These are phyloP conservation scores for Rubia tinctorum DNA, from an alignment of 305 asterid genomes.

Conservation along the genomic window DNA sequence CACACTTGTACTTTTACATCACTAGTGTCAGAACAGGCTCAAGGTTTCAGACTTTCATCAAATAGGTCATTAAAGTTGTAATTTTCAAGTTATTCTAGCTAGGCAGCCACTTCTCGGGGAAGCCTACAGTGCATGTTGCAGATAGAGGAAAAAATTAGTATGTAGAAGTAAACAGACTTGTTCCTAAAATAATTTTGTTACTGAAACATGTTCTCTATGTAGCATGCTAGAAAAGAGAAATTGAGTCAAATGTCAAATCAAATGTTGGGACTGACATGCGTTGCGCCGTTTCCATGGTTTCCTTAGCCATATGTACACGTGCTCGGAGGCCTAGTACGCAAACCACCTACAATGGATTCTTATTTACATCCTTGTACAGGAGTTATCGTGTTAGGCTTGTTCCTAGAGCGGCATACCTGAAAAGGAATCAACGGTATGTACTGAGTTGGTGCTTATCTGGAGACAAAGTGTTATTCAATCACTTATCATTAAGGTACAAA, in stretches of 20 bases:
- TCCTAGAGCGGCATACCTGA: constrained; percentile 98
- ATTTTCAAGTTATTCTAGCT: not conserved
- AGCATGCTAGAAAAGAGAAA: not conserved
- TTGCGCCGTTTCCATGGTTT: not conserved
- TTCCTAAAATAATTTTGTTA: not conserved
- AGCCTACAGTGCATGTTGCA: not conserved
- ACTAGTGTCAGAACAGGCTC: too few relatives aligned
- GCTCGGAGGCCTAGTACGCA: not conserved
- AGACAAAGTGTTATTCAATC: constrained; percentile 10
- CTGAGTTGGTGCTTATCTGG: not conserved
- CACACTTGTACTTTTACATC: too few relatives aligned
- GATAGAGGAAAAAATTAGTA: not conserved
- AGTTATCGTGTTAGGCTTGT: constrained; percentile 74
- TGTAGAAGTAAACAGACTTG: not conserved
- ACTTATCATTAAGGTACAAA: constrained; percentile 96
- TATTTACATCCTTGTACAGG: constrained; percentile 89
- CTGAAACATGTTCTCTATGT: not conserved
- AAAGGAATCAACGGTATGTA: constrained; percentile 5
- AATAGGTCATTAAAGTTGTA: too few relatives aligned
- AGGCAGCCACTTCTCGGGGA: too few relatives aligned
- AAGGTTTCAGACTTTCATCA: not conserved
- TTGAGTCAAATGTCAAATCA: not conserved
- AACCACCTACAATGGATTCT: constrained; percentile 51
- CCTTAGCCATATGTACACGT: constrained; percentile 9
- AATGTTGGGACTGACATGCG: not conserved